Evolutionary conservation across 2,329 filamentous ascomycete species (phyloP), one percentile per base, ranked within the genome.

Genomic region (Microdochium bolleyi): DNA sequence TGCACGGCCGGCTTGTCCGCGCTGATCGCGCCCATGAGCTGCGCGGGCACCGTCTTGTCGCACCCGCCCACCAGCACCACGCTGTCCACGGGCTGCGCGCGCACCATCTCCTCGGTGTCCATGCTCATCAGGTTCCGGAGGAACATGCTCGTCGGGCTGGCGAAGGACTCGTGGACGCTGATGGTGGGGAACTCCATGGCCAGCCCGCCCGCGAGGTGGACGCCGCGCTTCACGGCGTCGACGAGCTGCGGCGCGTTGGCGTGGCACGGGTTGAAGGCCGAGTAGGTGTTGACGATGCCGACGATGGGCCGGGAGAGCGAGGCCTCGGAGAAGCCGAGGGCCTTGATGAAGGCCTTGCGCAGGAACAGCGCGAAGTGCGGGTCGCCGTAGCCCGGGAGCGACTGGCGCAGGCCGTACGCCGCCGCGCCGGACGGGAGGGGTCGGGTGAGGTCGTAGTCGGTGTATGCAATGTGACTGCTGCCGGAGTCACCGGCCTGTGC

Each of bases 31-130:
- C 86, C 87, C 87, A 90, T 89, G 1, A 89, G 65, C 61, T 89
- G 86, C 1, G 86, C 87, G 0, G 85, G 85, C 0, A 84, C 82
- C 0, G 85, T 89, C 67, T 89, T 89, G 62, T 89, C 86, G 58
- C 86, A 89, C 0, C 86, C 85, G 49, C 85, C 85, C 58, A 89
- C 84, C 57, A 86, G 73, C 14, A 87, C 76, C 10, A 82, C 80
- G 0, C 83, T 81, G 67, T 90, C 86, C 16, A 86, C 74, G 0
- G 86, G 86, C 65, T 89, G 86, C 0, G 85, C 85, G 46, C 73
- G 73, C 51, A 89, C 83, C 86, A 89, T 89, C 70, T 89, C 86
- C 64, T 89, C 87, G 0, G 87, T 89, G 62, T 89, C 87, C 83
- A 89, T 88, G 58, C 82, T 85, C 86, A 90, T 89, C 53, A 89